These are phyloP conservation scores for Naganishia onofrii DNA, from an alignment of 768 basidiomycete genomes.

Conservation along the genomic window DNA sequence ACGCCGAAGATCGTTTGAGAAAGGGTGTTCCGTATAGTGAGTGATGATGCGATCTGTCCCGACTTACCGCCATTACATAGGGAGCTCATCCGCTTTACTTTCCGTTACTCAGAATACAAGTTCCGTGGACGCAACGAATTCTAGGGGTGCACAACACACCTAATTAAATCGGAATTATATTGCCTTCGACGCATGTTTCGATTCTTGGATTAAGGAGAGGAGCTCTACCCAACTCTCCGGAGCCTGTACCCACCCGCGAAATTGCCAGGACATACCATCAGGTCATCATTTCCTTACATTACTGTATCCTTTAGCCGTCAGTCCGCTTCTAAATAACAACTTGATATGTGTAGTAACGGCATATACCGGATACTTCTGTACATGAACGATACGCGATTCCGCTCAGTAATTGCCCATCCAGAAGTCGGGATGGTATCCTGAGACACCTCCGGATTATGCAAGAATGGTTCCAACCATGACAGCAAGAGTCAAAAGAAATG, in stretches of 20 bases:
- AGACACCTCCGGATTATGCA: no score
- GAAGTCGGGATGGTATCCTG: no score
- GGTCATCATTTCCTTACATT: background rate
- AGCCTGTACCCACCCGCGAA: background rate
- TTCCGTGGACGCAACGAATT: conserved; percentile 31
- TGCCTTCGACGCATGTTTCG: background rate
- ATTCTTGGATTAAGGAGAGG: background rate
- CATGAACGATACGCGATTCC: no score
- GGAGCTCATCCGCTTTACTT: background rate
- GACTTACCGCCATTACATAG: no score
- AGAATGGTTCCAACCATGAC: no score
- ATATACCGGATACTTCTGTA: background rate
- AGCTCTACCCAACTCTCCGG: background rate
- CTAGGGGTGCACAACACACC: background rate
- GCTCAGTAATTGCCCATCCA: no score
- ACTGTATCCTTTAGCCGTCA: conserved; percentile 18
- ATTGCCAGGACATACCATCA: background rate
- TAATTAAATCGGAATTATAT: background rate
- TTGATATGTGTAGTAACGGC: background rate
- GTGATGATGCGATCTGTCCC: conserved; percentile 23
- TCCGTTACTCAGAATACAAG: conserved; percentile 25
- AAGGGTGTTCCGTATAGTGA: conserved; percentile 53
- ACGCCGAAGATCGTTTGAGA: conserved; percentile 74
- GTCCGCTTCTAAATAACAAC: background rate
- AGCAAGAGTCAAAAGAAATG: no score